A percentile compares a stretch with the other conserved stretches of the same genome.
phyloP scores from a whole-genome alignment of 306 rosid genomes.

The Vicia villosa region DNA sequence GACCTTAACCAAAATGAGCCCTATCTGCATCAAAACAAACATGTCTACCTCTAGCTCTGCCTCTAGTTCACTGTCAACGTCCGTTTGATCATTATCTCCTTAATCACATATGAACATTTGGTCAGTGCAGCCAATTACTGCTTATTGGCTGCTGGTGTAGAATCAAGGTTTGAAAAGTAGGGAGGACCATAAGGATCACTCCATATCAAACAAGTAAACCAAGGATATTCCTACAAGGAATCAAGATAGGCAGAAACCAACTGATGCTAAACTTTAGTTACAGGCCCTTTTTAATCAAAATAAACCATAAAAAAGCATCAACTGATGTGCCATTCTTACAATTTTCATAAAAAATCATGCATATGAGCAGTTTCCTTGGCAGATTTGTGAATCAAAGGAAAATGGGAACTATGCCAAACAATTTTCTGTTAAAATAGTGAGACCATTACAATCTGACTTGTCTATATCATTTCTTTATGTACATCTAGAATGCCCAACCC shows the following conservation, averaged over 20 bases:
- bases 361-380: constrained; percentile 1
- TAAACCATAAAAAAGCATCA: constrained; percentile 6
- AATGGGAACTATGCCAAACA: neutral
- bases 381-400: constrained; percentile 22
- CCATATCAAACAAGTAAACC: neutral
- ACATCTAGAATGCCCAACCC: constrained; percentile 2
- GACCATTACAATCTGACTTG: neutral
- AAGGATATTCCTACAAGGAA: constrained; percentile 3
- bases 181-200: constrained; percentile 1
- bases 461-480: constrained; percentile 4
- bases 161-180: neutral
- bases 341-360: constrained; percentile 21
- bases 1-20: neutral
- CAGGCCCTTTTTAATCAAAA: neutral
- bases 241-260: constrained; percentile 12
- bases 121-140: neutral
- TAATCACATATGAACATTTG: neutral
- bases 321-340: neutral
- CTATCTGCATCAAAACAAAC: neutral
- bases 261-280: neutral
- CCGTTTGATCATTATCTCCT: neutral
- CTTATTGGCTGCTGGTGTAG: neutral
- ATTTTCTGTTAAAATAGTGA: constrained; percentile 17
- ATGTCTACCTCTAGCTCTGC: neutral
- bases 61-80: neutral